Evolutionary conservation across 2,329 filamentous ascomycete species (phyloP).

Genomic region (Phialophora macrospora): DNA sequence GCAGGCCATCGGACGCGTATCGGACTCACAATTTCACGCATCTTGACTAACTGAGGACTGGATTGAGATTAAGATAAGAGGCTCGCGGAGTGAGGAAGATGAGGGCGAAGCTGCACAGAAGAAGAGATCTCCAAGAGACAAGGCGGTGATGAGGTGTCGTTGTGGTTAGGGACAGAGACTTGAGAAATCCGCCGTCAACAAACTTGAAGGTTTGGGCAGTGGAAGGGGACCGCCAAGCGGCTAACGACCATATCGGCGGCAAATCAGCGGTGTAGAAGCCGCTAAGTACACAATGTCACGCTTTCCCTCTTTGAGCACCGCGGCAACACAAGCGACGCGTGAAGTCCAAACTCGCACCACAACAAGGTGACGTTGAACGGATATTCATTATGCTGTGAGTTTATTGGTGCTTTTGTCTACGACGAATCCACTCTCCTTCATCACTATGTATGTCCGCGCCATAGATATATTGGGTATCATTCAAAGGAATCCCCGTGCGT

Average conservation of each 20-base stretch:
- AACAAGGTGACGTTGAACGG: not conserved
- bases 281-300: constrained; percentile 8
- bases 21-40: constrained; percentile 74
- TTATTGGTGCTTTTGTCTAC: not conserved
- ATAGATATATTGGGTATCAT: constrained; percentile 15
- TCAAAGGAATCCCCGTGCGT: not conserved
- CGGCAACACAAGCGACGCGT: constrained; percentile 18
- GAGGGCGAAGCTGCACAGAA: constrained; percentile 19
- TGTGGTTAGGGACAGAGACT: constrained; percentile 26
- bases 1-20: constrained; percentile 46
- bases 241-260: constrained; percentile 4
- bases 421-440: not conserved
- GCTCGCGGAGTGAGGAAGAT: not conserved
- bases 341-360: not conserved
- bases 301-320: constrained; percentile 14
- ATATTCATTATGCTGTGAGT: not conserved
- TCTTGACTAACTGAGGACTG: constrained; percentile 52
- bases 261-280: constrained; percentile 34
- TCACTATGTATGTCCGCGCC: not conserved
- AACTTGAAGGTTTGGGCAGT: constrained; percentile 22
- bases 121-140: constrained; percentile 16
- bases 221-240: constrained; percentile 19
- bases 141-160: constrained; percentile 23
- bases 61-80: constrained; percentile 10
- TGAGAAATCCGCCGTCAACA: constrained; percentile 31